Conservation (phyloP, 2,329 filamentous ascomycete genomes). For the Colletotrichum orbiculare region DNA sequence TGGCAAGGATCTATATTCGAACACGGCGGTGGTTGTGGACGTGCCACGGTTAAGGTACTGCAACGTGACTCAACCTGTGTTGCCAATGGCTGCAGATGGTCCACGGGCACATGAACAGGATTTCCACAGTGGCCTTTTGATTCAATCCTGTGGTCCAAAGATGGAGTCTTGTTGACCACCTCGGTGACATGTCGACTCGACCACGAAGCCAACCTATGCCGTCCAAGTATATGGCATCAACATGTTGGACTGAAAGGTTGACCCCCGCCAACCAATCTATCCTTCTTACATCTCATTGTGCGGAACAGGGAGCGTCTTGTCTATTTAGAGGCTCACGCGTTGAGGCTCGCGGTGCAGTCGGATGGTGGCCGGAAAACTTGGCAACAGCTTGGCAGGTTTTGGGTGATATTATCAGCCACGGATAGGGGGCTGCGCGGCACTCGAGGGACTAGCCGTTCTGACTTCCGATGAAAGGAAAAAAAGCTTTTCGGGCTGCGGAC, state of each 20-base stretch:
- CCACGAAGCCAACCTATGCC: no score
- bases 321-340: constrained; percentile 20
- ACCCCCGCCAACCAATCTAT: background rate
- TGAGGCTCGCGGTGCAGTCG: constrained; percentile 23
- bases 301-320: background rate
- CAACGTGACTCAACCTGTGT: no score
- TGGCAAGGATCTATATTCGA: no score
- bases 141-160: no score
- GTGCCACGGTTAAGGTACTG: no score
- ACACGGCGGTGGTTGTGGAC: no score
- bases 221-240: no score
- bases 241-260: background rate
- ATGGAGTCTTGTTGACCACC: no score
- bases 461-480: background rate
- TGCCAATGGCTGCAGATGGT: no score
- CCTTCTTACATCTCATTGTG: constrained; percentile 3
- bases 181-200: no score
- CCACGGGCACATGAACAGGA: no score
- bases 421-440: background rate
- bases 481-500: constrained; percentile 17
- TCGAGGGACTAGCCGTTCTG: constrained; percentile 1
- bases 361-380: constrained; percentile 28
- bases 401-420: constrained; percentile 18
- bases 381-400: constrained; percentile 33
- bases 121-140: no score